Evolutionary conservation across 2,329 filamentous ascomycete genomes (phyloP).

Genomic region (Paraconiothyrium brasiliense): DNA sequence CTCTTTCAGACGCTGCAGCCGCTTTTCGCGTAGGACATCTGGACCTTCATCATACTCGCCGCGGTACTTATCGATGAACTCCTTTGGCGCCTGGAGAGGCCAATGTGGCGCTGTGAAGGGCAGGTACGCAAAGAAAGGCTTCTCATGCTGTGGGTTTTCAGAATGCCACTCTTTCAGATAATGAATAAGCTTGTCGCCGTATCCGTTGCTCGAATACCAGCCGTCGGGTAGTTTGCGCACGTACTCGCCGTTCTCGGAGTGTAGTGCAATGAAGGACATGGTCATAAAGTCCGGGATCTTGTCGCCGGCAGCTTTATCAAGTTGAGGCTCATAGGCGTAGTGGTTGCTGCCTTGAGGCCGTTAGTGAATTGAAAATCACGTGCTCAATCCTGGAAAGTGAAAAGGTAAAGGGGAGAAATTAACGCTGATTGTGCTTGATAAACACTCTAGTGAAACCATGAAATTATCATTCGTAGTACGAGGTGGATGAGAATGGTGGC

Average conservation of each 20-base stretch:
- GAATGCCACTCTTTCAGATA: constrained; percentile 39
- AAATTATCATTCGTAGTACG: background rate
- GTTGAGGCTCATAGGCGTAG: constrained; percentile 63
- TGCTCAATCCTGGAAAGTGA: background rate
- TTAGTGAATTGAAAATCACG: constrained; percentile 12
- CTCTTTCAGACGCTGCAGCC: constrained; percentile 33
- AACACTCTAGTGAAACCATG: too few relatives aligned
- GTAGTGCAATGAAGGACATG: constrained; percentile 53
- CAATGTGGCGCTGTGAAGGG: constrained; percentile 43
- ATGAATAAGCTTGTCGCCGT: constrained; percentile 51
- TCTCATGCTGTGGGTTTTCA: constrained; percentile 18
- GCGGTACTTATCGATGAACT: constrained; percentile 31
- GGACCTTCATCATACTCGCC: constrained; percentile 40
- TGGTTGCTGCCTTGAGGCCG: constrained; percentile 53
- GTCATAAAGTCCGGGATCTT: constrained; percentile 54
- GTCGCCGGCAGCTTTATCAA: constrained; percentile 40
- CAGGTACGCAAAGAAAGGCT: constrained; percentile 42
- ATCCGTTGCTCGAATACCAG: constrained; percentile 53
- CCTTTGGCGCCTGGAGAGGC: constrained; percentile 40
- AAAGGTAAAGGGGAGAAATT: too few relatives aligned
- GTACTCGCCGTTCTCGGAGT: constrained; percentile 52
- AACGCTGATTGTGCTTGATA: too few relatives aligned
- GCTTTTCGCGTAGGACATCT: constrained; percentile 30
- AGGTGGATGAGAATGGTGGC: too few relatives aligned
- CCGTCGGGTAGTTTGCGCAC: constrained; percentile 48